Percentiles rank a stretch among this genome's conserved stretches.
Conservation (phyloP, 352 stramenopile species). For the Plasmopara muralis region DNA sequence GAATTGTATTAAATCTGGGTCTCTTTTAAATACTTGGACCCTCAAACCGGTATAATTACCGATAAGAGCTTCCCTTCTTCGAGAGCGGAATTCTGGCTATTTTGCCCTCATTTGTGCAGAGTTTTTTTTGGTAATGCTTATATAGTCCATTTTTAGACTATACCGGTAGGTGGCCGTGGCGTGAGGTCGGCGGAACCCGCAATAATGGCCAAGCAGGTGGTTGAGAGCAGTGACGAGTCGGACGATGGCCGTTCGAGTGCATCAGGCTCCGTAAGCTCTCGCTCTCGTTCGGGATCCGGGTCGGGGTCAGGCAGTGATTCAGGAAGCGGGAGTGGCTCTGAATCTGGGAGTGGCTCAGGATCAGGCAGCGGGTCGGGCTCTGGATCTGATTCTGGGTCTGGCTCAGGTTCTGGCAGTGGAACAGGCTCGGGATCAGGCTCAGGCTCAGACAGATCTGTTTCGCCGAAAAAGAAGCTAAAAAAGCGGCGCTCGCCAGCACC, state of each 20-base stretch:
- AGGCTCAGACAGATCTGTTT: conserved; percentile 21
- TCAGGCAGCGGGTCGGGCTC: conserved; percentile 32
- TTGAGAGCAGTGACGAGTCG: conserved; percentile 73
- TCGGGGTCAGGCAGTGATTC: conserved; percentile 22
- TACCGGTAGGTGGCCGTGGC: neutral
- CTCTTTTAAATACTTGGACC: too few relatives aligned
- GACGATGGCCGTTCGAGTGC: conserved; percentile 51
- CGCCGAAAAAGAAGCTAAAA: conserved; percentile 44
- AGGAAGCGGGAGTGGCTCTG: conserved; percentile 12
- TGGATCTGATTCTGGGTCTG: conserved; percentile 25
- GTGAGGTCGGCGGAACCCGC: neutral
- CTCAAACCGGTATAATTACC: too few relatives aligned
- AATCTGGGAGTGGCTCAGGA: conserved; percentile 27
- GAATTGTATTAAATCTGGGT: too few relatives aligned
- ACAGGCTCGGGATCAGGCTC: conserved; percentile 30
- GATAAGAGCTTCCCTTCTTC: too few relatives aligned
- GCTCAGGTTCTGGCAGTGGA: conserved; percentile 27
- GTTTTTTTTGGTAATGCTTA: too few relatives aligned
- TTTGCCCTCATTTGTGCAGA: too few relatives aligned
- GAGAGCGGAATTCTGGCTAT: too few relatives aligned
- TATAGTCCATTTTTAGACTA: neutral
- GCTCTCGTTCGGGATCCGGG: conserved; percentile 35
- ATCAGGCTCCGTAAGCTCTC: conserved; percentile 52
- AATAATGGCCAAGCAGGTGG: conserved; percentile 59
- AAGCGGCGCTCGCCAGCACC: conserved; percentile 28